Percentiles rank a stretch among this genome's conserved stretches.
phyloP scores from a whole-genome alignment of 768 basidiomycete species.

The Termitomyces sp. region DNA sequence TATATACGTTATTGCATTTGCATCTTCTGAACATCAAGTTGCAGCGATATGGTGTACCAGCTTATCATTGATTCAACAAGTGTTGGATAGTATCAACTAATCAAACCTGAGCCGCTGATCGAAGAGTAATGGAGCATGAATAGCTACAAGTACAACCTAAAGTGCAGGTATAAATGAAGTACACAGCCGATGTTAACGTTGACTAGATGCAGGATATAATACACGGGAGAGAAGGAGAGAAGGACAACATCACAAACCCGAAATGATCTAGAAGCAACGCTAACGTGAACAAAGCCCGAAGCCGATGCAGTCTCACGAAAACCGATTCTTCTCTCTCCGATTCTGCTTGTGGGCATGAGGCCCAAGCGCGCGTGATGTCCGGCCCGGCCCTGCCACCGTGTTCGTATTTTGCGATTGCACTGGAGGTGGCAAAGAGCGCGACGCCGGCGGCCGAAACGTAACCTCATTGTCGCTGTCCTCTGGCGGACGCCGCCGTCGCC shows the following conservation, averaged over 20 bases:
- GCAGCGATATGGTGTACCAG: not conserved
- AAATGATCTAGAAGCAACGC: not conserved
- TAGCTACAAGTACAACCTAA: not conserved
- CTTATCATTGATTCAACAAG: not conserved
- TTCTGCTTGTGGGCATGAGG: not conserved
- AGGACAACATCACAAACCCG: not conserved
- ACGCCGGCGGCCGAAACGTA: constrained; percentile 4
- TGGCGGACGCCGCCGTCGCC: constrained; percentile 15
- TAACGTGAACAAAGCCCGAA: not conserved
- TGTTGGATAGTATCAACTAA: not conserved
- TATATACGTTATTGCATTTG: not conserved
- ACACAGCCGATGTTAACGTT: not conserved
- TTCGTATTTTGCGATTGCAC: not conserved
- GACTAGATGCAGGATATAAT: not conserved
- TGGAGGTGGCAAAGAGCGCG: not conserved
- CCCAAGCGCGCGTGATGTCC: not conserved
- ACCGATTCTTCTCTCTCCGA: constrained; percentile 2
- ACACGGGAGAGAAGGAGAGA: not conserved
- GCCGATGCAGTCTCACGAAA: not conserved
- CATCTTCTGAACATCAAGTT: not conserved
- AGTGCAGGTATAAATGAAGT: not conserved
- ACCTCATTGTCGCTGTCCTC: constrained; percentile 10
- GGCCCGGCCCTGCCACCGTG: not conserved
- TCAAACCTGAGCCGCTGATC: not conserved
- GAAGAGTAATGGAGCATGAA: not conserved